Percentiles rank a stretch among this genome's conserved stretches.
phyloP scores from a whole-genome alignment of 73 alveolate genomes.

The Paramecium tetraurelia region DNA sequence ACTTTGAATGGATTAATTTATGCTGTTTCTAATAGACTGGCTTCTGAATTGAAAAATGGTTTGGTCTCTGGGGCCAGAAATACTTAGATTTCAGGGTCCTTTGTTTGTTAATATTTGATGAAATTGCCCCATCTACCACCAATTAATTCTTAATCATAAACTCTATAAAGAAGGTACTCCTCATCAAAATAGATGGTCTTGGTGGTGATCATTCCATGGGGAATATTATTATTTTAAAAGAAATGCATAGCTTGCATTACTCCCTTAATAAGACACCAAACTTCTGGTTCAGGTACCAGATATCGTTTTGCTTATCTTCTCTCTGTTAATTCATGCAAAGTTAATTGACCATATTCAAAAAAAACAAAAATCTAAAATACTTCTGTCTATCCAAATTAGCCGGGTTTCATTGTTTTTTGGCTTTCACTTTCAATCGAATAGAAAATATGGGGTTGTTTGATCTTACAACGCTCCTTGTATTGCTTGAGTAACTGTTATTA shows the following conservation, averaged over 20 bases:
- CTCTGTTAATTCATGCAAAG: not conserved
- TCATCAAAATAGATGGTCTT: constrained; percentile 46
- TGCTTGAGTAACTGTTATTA: not conserved
- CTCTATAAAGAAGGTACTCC: constrained; percentile 21
- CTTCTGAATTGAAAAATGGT: not conserved
- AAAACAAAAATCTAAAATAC: constrained; percentile 20
- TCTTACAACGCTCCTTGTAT: constrained; percentile 42
- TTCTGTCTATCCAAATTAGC: not conserved
- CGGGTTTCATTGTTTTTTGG: not conserved
- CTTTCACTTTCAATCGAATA: constrained; percentile 44
- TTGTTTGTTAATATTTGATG: not conserved
- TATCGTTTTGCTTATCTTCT: not conserved
- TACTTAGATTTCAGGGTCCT: constrained; percentile 18
- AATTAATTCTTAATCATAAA: constrained; percentile 39
- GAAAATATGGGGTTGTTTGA: constrained; percentile 15
- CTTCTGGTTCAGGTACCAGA: constrained; percentile 36
- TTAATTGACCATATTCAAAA: constrained; percentile 42
- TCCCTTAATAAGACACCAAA: constrained; percentile 53
- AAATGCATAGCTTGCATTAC: not conserved
- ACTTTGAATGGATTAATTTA: constrained; percentile 36
- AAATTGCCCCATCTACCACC: constrained; percentile 56
- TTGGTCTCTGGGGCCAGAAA: constrained; percentile 23
- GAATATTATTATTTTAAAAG: not conserved
- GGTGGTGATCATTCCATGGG: constrained; percentile 21
- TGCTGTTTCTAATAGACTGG: constrained; percentile 6